Base-by-base conservation (phyloP, 176 grass and related monocot genomes). In the Carex kokanica region DNA sequence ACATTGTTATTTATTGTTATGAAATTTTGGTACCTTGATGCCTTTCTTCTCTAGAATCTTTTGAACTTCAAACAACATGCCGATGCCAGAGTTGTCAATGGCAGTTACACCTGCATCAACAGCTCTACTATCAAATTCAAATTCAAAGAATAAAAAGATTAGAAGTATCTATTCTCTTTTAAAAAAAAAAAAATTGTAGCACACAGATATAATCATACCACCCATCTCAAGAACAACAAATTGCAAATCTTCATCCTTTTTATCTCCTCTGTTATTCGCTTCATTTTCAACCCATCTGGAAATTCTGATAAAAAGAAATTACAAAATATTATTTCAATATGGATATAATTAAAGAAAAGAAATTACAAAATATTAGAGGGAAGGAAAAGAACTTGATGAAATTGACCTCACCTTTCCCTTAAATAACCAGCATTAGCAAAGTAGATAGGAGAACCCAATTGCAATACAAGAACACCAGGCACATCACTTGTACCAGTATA, bases 261-360 rank as follows among this genome's bases (percentile, higher is more conserved):
- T 80, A 63, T 88, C 87, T 61, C 64, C 36, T 38, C 36, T 38
- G 36, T 38, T 38, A 16, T 36, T 81, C 77, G 89, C 84, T 89
- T 91, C 91, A 2, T 93, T 89, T 78, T 93, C 93, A 47, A 95
- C 86, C 96, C 96, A 99, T 99, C 96, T 93, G 78, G 84, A 63
- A 31, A 99, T 93, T 82, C 96, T 99, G 54, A 1, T 29, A 43
- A 10, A 60, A 55, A 67, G 8, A 27, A 41, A 77, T 20, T 51
- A 74, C 15, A 55, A 69, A 47, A 27, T 40, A 43, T 82, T 49
- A 82, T 66, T 67, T 51, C 12, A 31, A 77, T 77, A 16, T 54
- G 24, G 49, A 54, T 77, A 17, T 55, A 55, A 55, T 41, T 20
- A 24, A 31, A 77, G 23, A 12, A 25, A 7, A 38, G 4, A 5